Base-by-base conservation (phyloP, 2,329 filamentous ascomycete genomes). In the Fusarium austroafricanum region DNA sequence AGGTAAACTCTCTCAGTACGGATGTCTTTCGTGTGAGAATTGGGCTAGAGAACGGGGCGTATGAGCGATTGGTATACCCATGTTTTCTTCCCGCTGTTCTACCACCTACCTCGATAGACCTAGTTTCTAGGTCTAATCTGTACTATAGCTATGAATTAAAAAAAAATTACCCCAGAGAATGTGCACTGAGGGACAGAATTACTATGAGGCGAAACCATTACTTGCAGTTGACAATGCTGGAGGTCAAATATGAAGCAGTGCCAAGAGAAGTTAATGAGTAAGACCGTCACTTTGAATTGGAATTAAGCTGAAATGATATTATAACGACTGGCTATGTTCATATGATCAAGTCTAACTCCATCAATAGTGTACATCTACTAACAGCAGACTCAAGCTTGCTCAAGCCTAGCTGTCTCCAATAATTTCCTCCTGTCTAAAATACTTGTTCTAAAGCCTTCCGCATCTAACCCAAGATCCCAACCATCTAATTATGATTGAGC, bases 131-230 rank as follows among this genome's bases (percentile, higher is more conserved):
- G 75, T 77, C 75, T 76, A 76, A 71, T 74, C 65, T 78, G 77
- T 78, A 78, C 73, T 71, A 78, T 78, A 78, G 74, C 67, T 61
- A 73, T 55, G 51, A 71, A 70, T 66, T 46, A 68, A 70, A 68
- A 42, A 68, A 72, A 73, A n/a, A n/a, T n/a, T 67, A 66, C 59
- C 65, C 56, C 60, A 72, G 56, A 54, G 17, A 8, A 26, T 29
- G 31, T 29, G 18, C 12, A n/a, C 5, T 47, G 12, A 10, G 42
- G 39, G 37, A 40, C 12, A n/a, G 6, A 8, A 47, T 14, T n/a
- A 46, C n/a, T 10, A 11, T 12, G 10, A 21, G 11, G 37, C 2
- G 37, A 18, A 31, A 15, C 49, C 23, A 10, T 11, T 10, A 11
- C n/a, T 9, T 14, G 11, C 12, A 23, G 18, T 15, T 17, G 14